Conservation (phyloP, 2,329 filamentous ascomycete species). For the Davidsoniella eucalypti region DNA sequence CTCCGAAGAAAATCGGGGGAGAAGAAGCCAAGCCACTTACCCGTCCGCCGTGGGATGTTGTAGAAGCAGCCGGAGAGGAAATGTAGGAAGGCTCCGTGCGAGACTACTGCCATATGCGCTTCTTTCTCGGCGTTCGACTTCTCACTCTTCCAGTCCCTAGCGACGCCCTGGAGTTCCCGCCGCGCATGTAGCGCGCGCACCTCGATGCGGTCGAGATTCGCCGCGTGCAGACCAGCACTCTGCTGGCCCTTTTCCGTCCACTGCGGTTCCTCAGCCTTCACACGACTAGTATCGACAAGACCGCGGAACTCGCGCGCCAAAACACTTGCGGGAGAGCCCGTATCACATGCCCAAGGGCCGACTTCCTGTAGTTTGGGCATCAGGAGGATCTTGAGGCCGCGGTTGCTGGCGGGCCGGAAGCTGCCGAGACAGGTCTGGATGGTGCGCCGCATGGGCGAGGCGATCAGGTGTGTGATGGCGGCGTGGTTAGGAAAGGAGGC, state of each 20-base stretch:
- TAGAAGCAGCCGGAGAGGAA: slow-evolving; percentile 73
- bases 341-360: slow-evolving; percentile 58
- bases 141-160: slow-evolving; percentile 29
- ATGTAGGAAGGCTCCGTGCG: slow-evolving; percentile 72
- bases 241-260: slow-evolving; percentile 53
- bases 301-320: slow-evolving; percentile 45
- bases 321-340: slow-evolving; percentile 40
- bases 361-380: slow-evolving; percentile 69
- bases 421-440: slow-evolving; percentile 58
- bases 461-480: slow-evolving; percentile 51
- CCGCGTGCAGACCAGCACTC: slow-evolving; percentile 27
- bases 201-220: slow-evolving; percentile 35
- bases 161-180: slow-evolving; percentile 34
- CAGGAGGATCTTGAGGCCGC: slow-evolving; percentile 33
- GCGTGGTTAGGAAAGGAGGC: slow-evolving; percentile 47
- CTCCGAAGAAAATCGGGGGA: no score
- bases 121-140: slow-evolving; percentile 24
- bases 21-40: slow-evolving; percentile 19
- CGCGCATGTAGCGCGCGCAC: slow-evolving; percentile 45
- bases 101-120: slow-evolving; percentile 55
- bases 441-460: slow-evolving; percentile 67
- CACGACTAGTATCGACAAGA: slow-evolving; percentile 44
- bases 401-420: slow-evolving; percentile 39
- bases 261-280: slow-evolving; percentile 30
- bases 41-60: slow-evolving; percentile 30